Evolutionary conservation across 352 stramenopile genomes (phyloP).

Genomic region (Hyaloperonospora arabidopsidis): DNA sequence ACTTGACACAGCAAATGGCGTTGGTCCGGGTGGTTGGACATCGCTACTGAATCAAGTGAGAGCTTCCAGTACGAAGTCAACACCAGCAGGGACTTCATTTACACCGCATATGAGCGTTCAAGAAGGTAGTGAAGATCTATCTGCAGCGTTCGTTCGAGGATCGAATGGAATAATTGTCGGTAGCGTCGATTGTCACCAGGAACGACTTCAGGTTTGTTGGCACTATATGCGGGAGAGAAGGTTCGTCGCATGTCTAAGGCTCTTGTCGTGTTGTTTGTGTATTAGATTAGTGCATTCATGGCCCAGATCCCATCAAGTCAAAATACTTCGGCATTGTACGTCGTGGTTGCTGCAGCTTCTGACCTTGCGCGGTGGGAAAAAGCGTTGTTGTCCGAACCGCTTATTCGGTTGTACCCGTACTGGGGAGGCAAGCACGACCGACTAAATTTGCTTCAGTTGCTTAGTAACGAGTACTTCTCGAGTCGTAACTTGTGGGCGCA

Average conservation of each 20-base stretch:
- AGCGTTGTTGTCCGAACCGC: slow-evolving; percentile 19
- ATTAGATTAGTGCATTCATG: slow-evolving; percentile 32
- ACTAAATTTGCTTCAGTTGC: slow-evolving; percentile 25
- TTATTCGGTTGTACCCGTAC: slow-evolving; percentile 40
- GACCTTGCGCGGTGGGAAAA: slow-evolving; percentile 39
- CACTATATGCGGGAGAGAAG: background rate
- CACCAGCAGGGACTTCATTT: background rate
- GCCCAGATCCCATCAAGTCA: slow-evolving; percentile 24
- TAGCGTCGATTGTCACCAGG: slow-evolving; percentile 11
- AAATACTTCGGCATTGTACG: slow-evolving; percentile 29
- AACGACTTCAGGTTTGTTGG: slow-evolving; percentile 25
- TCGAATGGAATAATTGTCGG: slow-evolving; percentile 29
- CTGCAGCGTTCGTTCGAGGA: slow-evolving; percentile 23
- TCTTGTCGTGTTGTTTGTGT: slow-evolving; percentile 3
- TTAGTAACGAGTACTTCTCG: slow-evolving; percentile 34
- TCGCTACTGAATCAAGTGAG: slow-evolving; percentile 23
- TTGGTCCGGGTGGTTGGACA: slow-evolving; percentile 13
- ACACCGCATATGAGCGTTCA: slow-evolving; percentile 3
- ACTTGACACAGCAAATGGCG: background rate
- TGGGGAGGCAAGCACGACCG: slow-evolving; percentile 45
- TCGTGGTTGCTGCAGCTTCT: slow-evolving; percentile 35
- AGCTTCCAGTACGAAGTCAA: slow-evolving; percentile 18
- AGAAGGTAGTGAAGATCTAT: slow-evolving; percentile 9
- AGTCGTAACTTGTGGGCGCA: slow-evolving; percentile 24
- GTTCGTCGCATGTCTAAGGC: slow-evolving; percentile 2